Percentiles rank a stretch among this genome's conserved stretches.
These are phyloP conservation scores for Yamadazyma pseudoaaseri DNA, from an alignment of 1,139 yeast genomes.

Conservation along the genomic window DNA sequence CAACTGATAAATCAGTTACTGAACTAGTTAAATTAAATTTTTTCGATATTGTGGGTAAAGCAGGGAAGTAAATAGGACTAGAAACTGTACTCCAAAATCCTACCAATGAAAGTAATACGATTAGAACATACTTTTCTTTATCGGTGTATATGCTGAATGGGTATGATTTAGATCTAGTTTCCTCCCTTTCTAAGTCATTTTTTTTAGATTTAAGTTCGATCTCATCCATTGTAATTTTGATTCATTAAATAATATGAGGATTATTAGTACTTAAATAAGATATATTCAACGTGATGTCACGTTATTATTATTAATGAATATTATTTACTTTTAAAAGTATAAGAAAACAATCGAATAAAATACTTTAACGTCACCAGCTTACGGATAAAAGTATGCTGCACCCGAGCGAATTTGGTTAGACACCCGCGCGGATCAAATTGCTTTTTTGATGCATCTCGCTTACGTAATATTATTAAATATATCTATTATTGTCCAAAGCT, in stretches of 20 bases:
- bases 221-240: conserved; percentile 1
- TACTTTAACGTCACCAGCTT: no score
- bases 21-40: conserved; percentile 25
- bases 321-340: no score
- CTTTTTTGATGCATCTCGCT: no score
- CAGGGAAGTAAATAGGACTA: conserved; percentile 43
- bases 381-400: no score
- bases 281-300: no score
- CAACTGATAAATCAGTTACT: conserved; percentile 33
- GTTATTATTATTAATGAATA: no score
- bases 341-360: no score
- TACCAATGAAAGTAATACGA: conserved; percentile 26
- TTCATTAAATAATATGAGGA: no score
- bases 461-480: no score
- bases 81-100: conserved; percentile 43
- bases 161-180: conserved; percentile 6
- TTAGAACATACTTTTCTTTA: conserved; percentile 17
- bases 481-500: not conserved
- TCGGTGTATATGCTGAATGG: conserved; percentile 19
- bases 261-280: no score
- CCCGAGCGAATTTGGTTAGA: no score
- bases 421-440: no score
- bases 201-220: not conserved
- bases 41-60: conserved; percentile 32
- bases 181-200: conserved; percentile 1